phyloP scores from a whole-genome alignment of 148 eudicot species.

The Rhododendron griersonianum region DNA sequence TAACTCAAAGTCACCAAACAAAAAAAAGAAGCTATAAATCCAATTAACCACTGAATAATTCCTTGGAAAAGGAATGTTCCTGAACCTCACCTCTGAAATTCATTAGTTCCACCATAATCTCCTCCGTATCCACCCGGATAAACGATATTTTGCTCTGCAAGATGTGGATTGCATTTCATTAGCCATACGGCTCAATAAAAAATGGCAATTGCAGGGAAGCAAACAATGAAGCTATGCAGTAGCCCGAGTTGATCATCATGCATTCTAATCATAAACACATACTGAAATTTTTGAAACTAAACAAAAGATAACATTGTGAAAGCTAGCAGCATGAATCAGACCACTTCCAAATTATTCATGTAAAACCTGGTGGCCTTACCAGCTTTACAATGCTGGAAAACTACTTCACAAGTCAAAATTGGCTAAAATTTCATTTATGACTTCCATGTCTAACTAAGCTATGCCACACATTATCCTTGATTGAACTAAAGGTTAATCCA shows the following conservation, averaged over 20 bases:
- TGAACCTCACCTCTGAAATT: conserved; percentile 46
- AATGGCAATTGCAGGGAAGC: background rate
- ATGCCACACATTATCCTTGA: background rate
- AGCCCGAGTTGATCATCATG: background rate
- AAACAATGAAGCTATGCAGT: background rate
- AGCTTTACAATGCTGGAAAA: background rate
- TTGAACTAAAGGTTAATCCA: background rate
- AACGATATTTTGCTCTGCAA: conserved; percentile 53
- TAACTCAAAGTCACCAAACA: background rate
- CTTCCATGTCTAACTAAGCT: background rate
- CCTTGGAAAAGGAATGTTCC: background rate
- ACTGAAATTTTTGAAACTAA: background rate
- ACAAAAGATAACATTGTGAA: background rate
- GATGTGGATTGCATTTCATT: conserved; percentile 1
- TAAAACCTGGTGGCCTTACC: background rate
- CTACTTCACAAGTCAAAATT: background rate
- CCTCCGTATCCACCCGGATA: conserved; percentile 56
- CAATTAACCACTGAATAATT: background rate
- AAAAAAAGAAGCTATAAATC: background rate
- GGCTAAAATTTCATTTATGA: background rate
- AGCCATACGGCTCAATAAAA: background rate
- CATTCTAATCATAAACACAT: background rate
- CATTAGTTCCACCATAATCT: conserved; percentile 33
- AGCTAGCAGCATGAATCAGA: background rate
- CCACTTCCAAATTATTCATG: background rate